Base-by-base conservation (phyloP, 306 rosid genomes). In the Vigna reflexopilosa region DNA sequence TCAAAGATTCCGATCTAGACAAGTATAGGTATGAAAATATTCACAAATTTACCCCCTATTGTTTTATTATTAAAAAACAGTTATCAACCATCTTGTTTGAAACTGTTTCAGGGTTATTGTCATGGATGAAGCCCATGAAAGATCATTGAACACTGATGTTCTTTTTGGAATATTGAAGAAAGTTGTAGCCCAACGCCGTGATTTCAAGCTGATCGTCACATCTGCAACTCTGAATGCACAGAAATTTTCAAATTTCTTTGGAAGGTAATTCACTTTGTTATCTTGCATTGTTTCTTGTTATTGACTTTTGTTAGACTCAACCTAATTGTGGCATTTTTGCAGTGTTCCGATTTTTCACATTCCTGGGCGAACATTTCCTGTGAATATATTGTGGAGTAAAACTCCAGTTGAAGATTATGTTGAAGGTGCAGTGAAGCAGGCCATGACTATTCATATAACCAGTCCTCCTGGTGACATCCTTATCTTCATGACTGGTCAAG, bases 51-150 rank as follows among this genome's bases (percentile, higher is more conserved):
- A 3, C 36, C 48, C 30, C 30, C 72, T 52, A 19, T 19, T 19
- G 19, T 19, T 19, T 19, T 19, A 19, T 19, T 19, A 19, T 19
- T 19, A 24, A 72, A 42, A 34, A 62, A 50, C 66, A 70, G 28
- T 81, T 70, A 68, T 64, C 71, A 65, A 74, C 72, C 72, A 44
- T 82, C 26, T 6, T 13, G 47, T 67, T 77, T 72, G 15, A 75
- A 77, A 76, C 48, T 82, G 34, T 87, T 86, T 64, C 90, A 95
- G 98, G 83, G 92, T 95, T 72, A 75, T 95, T 83, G 98, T 95
- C 82, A 95, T 95, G 98, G 98, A 95, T 42, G 98, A 95, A 87
- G 98, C 98, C 79, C 98, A 95, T 40, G 98, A 95, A 84, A 89
- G 98, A 82, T 95, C 98, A 50, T 88, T 95, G 17, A 95, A 66